Percentiles rank a stretch among this genome's conserved stretches.
phyloP scores from a whole-genome alignment of 1,284 basidiomycete species.

The Moniliophthora roreri region DNA sequence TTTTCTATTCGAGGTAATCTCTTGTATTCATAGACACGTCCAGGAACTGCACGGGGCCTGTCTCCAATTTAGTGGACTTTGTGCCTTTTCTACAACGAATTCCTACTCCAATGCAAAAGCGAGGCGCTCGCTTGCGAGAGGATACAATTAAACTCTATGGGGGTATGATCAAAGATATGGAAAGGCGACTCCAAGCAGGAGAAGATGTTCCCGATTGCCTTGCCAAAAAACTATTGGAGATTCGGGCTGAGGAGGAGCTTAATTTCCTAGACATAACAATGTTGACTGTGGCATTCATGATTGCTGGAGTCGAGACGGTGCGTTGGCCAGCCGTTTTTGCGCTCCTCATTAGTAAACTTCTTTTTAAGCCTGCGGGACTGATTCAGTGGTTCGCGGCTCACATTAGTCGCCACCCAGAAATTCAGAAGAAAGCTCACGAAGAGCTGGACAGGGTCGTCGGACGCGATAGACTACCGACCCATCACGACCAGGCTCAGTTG shows the following conservation, averaged over 20 bases:
- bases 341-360: constrained; percentile 11
- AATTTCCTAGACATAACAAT: constrained; percentile 38
- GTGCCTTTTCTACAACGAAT: constrained; percentile 35
- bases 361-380: too few relatives aligned
- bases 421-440: constrained; percentile 10
- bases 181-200: constrained; percentile 26
- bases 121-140: constrained; percentile 31
- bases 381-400: constrained; percentile 5
- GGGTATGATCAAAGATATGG: constrained; percentile 27
- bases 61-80: constrained; percentile 41
- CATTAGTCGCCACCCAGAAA: constrained; percentile 6
- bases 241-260: constrained; percentile 33
- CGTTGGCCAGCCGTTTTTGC: background rate
- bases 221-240: constrained; percentile 36
- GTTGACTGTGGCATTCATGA: constrained; percentile 36
- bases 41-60: constrained; percentile 29
- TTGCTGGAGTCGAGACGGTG: constrained; percentile 42
- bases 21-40: background rate
- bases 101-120: constrained; percentile 29
- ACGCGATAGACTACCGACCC: background rate
- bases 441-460: constrained; percentile 10
- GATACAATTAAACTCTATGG: constrained; percentile 34
- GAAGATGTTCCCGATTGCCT: constrained; percentile 33
- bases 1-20: background rate
- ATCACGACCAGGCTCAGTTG: constrained; percentile 2